Evolutionary conservation across 768 basidiomycete genomes (phyloP).

Genomic region (Lentinula aciculospora): DNA sequence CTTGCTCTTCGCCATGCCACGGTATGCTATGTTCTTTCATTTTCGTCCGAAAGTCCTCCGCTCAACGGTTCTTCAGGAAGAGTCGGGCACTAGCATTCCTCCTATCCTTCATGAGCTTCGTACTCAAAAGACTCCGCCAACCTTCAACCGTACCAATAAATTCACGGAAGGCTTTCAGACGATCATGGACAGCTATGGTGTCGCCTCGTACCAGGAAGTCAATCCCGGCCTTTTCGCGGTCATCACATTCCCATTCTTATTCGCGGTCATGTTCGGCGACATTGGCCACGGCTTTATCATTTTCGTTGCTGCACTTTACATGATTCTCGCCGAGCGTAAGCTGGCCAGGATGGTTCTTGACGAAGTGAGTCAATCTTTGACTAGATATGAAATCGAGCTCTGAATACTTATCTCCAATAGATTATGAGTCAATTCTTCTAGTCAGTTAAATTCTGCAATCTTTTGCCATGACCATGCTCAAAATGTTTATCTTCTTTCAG

Average conservation of each 20-base stretch:
- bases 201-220: conserved; percentile 91
- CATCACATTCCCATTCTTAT: conserved; percentile 95
- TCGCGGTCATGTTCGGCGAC: conserved; percentile 99
- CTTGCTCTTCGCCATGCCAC: conserved; percentile 85
- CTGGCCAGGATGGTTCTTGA: conserved; percentile 68
- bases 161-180: conserved; percentile 97
- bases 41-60: conserved; percentile 13
- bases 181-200: conserved; percentile 97
- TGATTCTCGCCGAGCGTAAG: conserved; percentile 85
- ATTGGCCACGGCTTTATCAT: conserved; percentile 93
- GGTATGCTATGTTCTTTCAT: conserved; percentile 30
- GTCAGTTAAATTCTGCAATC: conserved; percentile 41
- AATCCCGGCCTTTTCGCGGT: conserved; percentile 94
- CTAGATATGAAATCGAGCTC: conserved; percentile 7
- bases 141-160: conserved; percentile 91
- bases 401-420: conserved; percentile 26
- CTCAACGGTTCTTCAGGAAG: conserved; percentile 47
- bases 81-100: conserved; percentile 87
- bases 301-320: conserved; percentile 65
- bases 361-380: conserved; percentile 43
- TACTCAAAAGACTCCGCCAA: conserved; percentile 90
- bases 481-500: conserved; percentile 35
- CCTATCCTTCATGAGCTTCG: conserved; percentile 89
- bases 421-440: conserved; percentile 89
- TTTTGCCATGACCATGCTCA: conserved; percentile 8